Percentiles rank a stretch among this genome's conserved stretches.
Conservation (phyloP, 257 asterid species). For the Solanum pennellii region DNA sequence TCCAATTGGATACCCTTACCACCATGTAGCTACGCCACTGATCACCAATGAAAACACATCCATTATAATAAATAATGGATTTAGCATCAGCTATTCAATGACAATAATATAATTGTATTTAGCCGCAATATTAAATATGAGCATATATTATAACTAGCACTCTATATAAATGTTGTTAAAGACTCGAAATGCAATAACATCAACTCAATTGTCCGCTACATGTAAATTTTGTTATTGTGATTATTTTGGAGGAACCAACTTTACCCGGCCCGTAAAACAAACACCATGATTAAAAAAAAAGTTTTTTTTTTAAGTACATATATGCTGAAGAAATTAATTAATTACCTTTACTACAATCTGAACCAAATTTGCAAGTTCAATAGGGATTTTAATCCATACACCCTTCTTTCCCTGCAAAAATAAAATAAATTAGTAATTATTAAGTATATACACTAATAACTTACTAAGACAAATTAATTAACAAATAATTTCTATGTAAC, state of each 20-base stretch:
- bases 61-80: no score
- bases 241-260: background rate
- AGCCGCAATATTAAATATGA: background rate
- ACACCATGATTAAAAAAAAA: background rate
- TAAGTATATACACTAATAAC: background rate
- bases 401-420: conserved; percentile 66
- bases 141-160: no score
- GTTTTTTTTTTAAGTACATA: background rate
- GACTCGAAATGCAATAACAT: background rate
- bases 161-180: no score
- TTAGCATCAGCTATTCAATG: background rate
- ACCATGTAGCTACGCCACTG: no score
- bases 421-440: background rate
- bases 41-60: background rate
- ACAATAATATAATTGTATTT: no score
- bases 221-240: background rate
- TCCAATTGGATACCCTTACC: no score
- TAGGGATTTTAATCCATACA: conserved; percentile 64
- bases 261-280: background rate
- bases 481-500: background rate
- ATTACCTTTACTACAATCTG: conserved; percentile 55
- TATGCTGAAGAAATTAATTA: background rate
- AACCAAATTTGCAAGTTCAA: conserved; percentile 45
- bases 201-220: background rate
- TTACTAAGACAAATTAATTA: background rate